Evolutionary conservation across 1,139 yeast genomes (phyloP).

Genomic region (Tardiomyces depauwii): DNA sequence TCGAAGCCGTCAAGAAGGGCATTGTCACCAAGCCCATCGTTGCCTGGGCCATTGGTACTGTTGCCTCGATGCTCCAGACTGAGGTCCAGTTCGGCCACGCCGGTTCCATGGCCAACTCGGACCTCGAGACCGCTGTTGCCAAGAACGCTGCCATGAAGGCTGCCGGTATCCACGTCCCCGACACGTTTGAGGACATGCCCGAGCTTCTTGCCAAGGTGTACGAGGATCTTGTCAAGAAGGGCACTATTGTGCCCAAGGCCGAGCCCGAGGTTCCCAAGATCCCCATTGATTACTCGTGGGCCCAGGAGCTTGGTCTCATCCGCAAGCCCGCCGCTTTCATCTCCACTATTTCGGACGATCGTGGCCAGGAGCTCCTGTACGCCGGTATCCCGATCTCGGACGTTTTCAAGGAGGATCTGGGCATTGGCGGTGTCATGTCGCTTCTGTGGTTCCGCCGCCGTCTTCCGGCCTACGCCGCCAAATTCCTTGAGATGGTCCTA

Average conservation of each 20-base stretch:
- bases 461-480: conserved; percentile 33
- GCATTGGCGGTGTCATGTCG: conserved; percentile 39
- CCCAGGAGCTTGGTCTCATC: conserved; percentile 36
- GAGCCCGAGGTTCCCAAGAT: conserved; percentile 38
- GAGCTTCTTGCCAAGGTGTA: conserved; percentile 29
- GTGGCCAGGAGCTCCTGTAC: conserved; percentile 36
- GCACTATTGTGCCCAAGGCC: conserved; percentile 27
- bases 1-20: conserved; percentile 35
- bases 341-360: conserved; percentile 37
- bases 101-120: conserved; percentile 37
- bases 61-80: conserved; percentile 38
- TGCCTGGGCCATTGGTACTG: conserved; percentile 40
- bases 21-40: conserved; percentile 35
- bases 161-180: conserved; percentile 35
- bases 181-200: conserved; percentile 36
- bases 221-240: conserved; percentile 27
- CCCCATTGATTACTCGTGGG: conserved; percentile 39
- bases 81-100: conserved; percentile 40
- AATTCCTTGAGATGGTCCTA: conserved; percentile 36
- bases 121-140: conserved; percentile 33
- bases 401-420: conserved; percentile 37
- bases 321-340: conserved; percentile 39
- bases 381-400: conserved; percentile 38
- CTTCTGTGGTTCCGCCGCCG: conserved; percentile 37
- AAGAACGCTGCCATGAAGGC: conserved; percentile 37